Evolutionary conservation across 164 flowering plant species (phyloP).

Genomic region (Aristolochia contorta): DNA sequence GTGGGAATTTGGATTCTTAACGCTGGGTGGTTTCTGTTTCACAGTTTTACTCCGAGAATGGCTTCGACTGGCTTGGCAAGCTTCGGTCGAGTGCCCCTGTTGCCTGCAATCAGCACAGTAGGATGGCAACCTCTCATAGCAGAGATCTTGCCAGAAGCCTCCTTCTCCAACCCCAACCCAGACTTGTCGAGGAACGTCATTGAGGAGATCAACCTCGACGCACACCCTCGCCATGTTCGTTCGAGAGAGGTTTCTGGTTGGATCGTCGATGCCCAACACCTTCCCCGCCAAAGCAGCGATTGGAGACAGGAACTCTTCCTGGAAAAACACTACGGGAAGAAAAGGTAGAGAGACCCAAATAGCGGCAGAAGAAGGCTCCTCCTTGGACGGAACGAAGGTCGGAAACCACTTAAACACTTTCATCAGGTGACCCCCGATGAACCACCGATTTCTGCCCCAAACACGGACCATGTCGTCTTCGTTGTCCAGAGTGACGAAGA

Average conservation of each 20-base stretch:
- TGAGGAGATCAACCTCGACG: constrained; percentile 1
- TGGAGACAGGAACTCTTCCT: neutral
- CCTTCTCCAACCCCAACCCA: constrained; percentile 1
- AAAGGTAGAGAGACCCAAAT: constrained; percentile 1
- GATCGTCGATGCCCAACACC: neutral
- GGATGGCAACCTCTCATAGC: neutral
- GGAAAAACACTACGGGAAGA: neutral
- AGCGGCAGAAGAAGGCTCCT: constrained; percentile 2
- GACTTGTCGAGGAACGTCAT: neutral
- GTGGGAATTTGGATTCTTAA: neutral
- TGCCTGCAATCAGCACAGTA: neutral
- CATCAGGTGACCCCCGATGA: too few relatives aligned
- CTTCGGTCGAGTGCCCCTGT: neutral
- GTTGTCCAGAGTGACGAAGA: too few relatives aligned
- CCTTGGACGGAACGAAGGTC: neutral
- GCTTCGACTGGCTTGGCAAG: neutral
- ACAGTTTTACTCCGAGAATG: neutral
- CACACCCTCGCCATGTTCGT: constrained; percentile 3
- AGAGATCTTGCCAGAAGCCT: constrained; percentile 4
- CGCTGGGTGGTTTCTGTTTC: neutral
- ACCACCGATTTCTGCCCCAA: too few relatives aligned
- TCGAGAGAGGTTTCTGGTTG: neutral
- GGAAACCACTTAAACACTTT: constrained; percentile 7
- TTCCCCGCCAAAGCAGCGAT: constrained; percentile 1
- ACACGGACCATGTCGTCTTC: too few relatives aligned